Evolutionary conservation across 2,329 filamentous ascomycete species (phyloP), one percentile per base, ranked within the genome.

Genomic region (Colletotrichum musicola): DNA sequence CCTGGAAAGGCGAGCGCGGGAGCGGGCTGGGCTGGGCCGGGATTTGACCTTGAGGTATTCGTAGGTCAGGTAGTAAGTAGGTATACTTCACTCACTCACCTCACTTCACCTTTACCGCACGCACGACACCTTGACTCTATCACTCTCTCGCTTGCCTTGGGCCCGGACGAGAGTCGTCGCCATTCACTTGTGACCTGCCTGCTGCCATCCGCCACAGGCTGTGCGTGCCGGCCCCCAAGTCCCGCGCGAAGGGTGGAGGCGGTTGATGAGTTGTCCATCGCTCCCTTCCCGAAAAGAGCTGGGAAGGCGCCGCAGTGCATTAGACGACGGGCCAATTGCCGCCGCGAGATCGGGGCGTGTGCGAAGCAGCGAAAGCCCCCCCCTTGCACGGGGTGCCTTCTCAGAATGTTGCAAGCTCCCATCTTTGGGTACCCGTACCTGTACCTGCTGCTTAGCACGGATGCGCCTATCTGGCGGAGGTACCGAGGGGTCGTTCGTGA

Each of bases 201-300:
- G 22, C 22, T 25, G 22, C 22, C 22, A 25, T 62, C 35, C 50
- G 38, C n/a, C 46, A 35, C 30, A 35, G 30, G 30, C 30, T 9
- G 22, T 25, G 22, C 22, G 22, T 25, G 3, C 22, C 22, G 22
- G n/a, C 16, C n/a, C 18, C 46, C 46, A 49, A 49, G 59, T 67
- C 64, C 58, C 64, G 65, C 62, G 54, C 30, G 30, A 35, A 66
- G 58, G 60, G 65, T 67, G 63, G 67, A 63, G 64, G 30, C 46
- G 55, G 42, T 68, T 64, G 68, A 68, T 70, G 64, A 68, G 59
- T 68, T 68, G 68, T 64, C 46, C 64, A 25, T 68, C 64, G 49
- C 68, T 68, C 64, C 55, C 62, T 68, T 68, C 65, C 65, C 65
- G 42, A 68, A 68, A 59, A 18, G 55, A 68, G 65, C 65, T 68